Evolutionary conservation across 1,139 yeast genomes (phyloP), one percentile per base, ranked within the genome.

Genomic region (Yamadazyma atmosphaerica): DNA sequence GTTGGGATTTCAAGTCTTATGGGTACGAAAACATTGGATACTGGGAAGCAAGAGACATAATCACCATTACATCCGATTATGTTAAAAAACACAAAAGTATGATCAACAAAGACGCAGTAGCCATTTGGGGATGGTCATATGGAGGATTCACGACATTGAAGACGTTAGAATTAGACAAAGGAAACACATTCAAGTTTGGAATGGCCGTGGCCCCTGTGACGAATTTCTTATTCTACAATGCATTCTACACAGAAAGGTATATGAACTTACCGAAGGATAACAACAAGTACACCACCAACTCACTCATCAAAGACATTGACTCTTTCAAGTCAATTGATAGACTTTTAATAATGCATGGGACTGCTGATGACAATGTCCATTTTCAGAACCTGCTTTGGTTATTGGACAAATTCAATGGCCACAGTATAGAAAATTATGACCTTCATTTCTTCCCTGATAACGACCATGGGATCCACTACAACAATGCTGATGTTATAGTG

Each of bases 301-400:
- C 79, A 2, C 60, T 67, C 34, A 75, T 85, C 26, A 64, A 63
- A 2, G 70, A 81, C 24, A 56, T 77, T 33, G 69, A 63, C 1
- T 66, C 68, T n/a, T 81, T 84, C 51, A 58, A 63, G 29, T 47
- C 56, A 1, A 60, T 74, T 1, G 65, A 73, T 26, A 68, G 96
- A 46, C 86, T 94, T 54, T 61, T 92, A 45, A 55, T 92, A 4
- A 83, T 90, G 83, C 98, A 92, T 55, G 99, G 99, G 1, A 85
- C 98, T 0, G 95, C 95, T 2, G 99, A 92, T 61, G 99, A 94
- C 57, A 92, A 92, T 60, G 99, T 92, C 17, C 98, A 92, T 62
- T 67, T 89, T 45, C 96, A 89, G 58, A 89, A 92, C 61, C 84
- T 95, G 30, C 71, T 84, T 47, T 77, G 83, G 55, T 64, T 92